Conservation (phyloP, 495 filamentous ascomycete species). For the Penicillium crystallinum region DNA sequence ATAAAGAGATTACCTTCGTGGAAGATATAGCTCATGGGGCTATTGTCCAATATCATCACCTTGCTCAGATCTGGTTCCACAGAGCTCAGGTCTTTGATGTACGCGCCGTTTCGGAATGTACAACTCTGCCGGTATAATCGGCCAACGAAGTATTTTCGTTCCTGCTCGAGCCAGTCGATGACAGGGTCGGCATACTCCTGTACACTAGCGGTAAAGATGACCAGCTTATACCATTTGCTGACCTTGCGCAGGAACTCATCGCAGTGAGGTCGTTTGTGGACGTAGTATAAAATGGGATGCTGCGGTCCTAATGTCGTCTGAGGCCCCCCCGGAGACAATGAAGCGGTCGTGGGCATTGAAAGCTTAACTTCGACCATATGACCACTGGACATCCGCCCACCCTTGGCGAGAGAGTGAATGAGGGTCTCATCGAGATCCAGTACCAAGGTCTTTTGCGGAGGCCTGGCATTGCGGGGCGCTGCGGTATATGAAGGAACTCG, state of each 20-base stretch:
- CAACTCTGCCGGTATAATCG: conserved; percentile 96
- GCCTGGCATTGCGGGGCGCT: conserved; percentile 39
- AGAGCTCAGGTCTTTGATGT: conserved; percentile 94
- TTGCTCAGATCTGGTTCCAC: conserved; percentile 94
- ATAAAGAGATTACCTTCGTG: conserved; percentile 67
- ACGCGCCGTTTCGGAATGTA: conserved; percentile 88
- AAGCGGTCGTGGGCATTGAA: conserved; percentile 54
- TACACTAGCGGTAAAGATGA: conserved; percentile 93
- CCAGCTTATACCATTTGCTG: conserved; percentile 97
- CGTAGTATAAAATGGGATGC: conserved; percentile 96
- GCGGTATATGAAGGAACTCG: conserved; percentile 77
- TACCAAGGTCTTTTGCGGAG: conserved; percentile 81
- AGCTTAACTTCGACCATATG: conserved; percentile 99
- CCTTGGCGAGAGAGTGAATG: conserved; percentile 95
- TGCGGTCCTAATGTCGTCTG: conserved; percentile 70
- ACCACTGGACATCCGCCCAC: conserved; percentile 88
- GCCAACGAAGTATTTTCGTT: conserved; percentile 88
- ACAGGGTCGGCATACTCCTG: conserved; percentile 99
- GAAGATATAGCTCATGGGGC: conserved; percentile 96
- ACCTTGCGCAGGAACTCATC: conserved; percentile 95
- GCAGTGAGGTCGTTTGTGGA: conserved; percentile 94
- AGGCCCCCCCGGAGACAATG: conserved; percentile 54
- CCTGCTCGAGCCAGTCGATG: conserved; percentile 97
- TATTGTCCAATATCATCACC: conserved; percentile 98
- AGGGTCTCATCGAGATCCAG: conserved; percentile 95